Conservation (phyloP, 441 rosid genomes). For the Theobroma grandiflorum region DNA sequence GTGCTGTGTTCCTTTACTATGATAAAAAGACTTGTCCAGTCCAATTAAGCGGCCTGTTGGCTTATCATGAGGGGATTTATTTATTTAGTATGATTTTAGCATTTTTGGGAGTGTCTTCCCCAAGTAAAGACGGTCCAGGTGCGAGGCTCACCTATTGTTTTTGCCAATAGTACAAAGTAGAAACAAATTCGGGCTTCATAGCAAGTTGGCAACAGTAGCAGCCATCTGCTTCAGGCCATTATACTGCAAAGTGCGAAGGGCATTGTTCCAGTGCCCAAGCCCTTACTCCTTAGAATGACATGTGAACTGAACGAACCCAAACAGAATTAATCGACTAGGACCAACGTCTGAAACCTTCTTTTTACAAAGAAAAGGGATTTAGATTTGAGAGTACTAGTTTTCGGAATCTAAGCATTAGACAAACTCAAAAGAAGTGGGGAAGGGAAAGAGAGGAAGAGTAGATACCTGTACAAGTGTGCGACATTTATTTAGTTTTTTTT, state of each 20-base stretch:
- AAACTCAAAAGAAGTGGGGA: no score
- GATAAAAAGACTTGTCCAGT: no score
- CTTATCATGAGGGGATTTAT: not conserved
- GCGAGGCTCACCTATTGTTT: no score
- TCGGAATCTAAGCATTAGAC: no score
- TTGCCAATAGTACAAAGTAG: not conserved
- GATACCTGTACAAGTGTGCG: no score
- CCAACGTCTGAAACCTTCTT: not conserved
- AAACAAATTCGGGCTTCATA: not conserved
- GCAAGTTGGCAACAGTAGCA: not conserved
- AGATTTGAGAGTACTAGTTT: no score
- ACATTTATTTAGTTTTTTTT: no score
- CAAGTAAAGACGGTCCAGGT: not conserved
- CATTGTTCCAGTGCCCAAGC: not conserved
- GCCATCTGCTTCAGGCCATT: not conserved
- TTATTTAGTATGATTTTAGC: not conserved
- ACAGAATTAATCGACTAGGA: not conserved
- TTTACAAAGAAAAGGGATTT: no score
- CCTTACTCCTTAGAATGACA: not conserved
- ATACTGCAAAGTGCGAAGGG: not conserved
- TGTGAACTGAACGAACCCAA: not conserved
- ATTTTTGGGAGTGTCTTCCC: not conserved
- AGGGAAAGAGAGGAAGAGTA: no score
- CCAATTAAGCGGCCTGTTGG: no score
- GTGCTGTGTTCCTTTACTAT: no score